Conservation (phyloP, 331 rosid genomes). For the Telfairia occidentalis region DNA sequence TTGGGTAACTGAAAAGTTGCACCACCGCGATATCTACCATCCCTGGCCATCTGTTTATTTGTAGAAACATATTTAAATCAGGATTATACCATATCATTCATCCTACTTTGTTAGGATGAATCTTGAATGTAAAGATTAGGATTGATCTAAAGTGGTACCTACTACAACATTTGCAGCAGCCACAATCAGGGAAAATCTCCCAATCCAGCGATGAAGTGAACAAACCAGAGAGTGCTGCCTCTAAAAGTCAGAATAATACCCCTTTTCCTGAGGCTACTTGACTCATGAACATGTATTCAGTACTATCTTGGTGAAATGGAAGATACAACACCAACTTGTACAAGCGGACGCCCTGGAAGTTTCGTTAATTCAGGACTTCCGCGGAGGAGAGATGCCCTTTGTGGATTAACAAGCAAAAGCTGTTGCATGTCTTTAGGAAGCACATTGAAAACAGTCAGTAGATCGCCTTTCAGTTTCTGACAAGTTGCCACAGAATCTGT, state of each 20-base stretch:
- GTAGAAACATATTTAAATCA: background rate
- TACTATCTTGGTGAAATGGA: constrained; percentile 35
- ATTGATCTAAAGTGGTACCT: background rate
- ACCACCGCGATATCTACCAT: background rate
- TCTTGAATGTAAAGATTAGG: background rate
- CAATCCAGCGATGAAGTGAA: constrained; percentile 2
- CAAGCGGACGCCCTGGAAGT: constrained; percentile 37
- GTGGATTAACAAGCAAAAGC: constrained; percentile 66
- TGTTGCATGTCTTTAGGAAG: constrained; percentile 85
- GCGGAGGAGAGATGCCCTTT: constrained; percentile 58
- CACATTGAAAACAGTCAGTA: constrained; percentile 46
- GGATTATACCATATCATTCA: background rate
- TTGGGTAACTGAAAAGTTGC: background rate
- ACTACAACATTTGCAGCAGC: background rate
- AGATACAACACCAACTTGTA: constrained; percentile 29
- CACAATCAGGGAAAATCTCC: background rate
- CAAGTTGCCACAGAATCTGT: constrained; percentile 36
- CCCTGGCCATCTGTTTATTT: constrained; percentile 6
- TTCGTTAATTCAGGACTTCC: constrained; percentile 32
- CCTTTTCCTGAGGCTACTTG: background rate
- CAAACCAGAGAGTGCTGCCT: background rate
- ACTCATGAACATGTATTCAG: background rate
- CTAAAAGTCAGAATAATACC: background rate
- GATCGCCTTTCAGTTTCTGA: constrained; percentile 57
- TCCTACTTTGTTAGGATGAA: background rate